A percentile compares a stretch with the other conserved stretches of the same genome.
Evolutionary conservation across 164 flowering plant genomes (phyloP).

Genomic region (Nymphaea colorata): DNA sequence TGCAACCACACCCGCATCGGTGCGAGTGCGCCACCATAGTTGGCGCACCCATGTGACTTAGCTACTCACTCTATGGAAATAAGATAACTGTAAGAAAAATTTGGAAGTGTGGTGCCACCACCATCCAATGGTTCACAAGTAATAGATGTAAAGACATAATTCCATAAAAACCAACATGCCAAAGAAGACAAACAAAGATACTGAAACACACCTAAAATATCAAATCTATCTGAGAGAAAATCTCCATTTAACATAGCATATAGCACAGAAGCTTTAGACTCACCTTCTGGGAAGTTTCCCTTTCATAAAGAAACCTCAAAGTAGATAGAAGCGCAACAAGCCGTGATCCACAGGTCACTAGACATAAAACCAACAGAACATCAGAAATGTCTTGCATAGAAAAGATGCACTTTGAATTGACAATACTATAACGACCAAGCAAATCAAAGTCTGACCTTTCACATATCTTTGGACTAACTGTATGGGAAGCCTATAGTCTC

Average conservation of each 20-base stretch:
- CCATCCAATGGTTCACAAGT: too few species aligned
- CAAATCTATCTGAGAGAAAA: neutral
- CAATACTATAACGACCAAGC: neutral
- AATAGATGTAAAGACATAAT: too few species aligned
- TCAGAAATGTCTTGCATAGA: neutral
- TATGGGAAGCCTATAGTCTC: conserved; percentile 68
- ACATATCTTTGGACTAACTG: conserved; percentile 78
- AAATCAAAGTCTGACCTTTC: conserved; percentile 47
- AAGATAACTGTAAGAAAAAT: too few species aligned
- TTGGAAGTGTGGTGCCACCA: too few species aligned
- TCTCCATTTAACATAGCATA: too few species aligned
- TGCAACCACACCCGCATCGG: too few species aligned
- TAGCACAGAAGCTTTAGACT: neutral
- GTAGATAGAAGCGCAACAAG: conserved; percentile 68
- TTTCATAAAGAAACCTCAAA: conserved; percentile 61
- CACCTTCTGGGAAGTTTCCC: conserved; percentile 70
- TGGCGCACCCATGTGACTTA: too few species aligned
- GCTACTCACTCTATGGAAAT: too few species aligned
- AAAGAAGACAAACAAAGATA: neutral
- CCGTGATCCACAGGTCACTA: conserved; percentile 89
- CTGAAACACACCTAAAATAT: neutral
- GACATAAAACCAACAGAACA: conserved; percentile 4
- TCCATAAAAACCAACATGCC: neutral
- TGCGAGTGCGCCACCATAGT: too few species aligned
- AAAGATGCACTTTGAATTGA: neutral